Evolutionary conservation across 2,329 filamentous ascomycete species (phyloP).

Genomic region (Furcasterigmium sp.): DNA sequence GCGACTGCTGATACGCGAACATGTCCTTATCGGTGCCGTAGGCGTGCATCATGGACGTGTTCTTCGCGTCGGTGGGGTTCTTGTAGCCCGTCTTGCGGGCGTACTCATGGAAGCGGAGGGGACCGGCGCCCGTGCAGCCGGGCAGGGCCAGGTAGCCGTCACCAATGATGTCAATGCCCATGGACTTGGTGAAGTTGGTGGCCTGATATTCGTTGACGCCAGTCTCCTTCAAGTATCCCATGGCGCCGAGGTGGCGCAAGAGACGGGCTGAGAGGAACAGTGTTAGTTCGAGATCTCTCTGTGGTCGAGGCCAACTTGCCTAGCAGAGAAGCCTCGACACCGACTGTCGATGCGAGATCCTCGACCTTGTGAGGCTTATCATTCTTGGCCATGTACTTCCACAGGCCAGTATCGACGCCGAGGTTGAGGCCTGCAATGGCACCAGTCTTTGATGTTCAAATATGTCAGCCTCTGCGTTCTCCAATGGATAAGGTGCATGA

Average conservation of each 20-base stretch:
- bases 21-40: conserved; percentile 31
- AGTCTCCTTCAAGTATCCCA: conserved; percentile 32
- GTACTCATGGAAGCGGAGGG: conserved; percentile 23
- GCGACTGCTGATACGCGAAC: conserved; percentile 22
- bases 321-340: too few species aligned
- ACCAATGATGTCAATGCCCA: conserved; percentile 26
- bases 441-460: too few species aligned
- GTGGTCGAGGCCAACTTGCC: too few species aligned
- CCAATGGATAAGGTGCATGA: too few species aligned
- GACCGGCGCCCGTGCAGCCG: conserved; percentile 10
- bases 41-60: conserved; percentile 24
- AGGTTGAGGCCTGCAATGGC: too few species aligned
- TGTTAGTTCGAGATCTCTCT: too few species aligned
- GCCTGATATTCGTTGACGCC: conserved; percentile 27
- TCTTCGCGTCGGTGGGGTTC: conserved; percentile 19
- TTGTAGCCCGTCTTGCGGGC: conserved; percentile 19
- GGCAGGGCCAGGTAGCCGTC: conserved; percentile 25
- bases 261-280: too few species aligned
- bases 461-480: too few species aligned
- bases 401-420: too few species aligned
- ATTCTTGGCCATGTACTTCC: too few species aligned
- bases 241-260: conserved; percentile 29
- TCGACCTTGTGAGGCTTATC: too few species aligned
- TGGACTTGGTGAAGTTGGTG: conserved; percentile 29
- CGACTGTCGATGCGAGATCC: too few species aligned